These are phyloP conservation scores for Zymoseptoria tritici DNA, from an alignment of 2,329 filamentous ascomycete genomes.

Conservation along the genomic window DNA sequence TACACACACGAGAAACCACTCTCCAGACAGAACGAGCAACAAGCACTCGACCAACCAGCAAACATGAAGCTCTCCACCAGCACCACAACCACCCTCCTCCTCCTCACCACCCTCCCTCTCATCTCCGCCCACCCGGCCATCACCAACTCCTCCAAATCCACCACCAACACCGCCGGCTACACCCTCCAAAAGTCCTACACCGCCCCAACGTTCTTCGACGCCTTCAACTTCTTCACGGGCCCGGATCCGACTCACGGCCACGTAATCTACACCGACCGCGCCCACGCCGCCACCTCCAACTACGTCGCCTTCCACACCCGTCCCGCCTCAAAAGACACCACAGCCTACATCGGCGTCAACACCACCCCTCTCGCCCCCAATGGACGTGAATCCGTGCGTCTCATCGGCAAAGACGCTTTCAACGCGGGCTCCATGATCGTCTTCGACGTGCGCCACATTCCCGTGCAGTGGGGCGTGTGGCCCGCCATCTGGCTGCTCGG, in stretches of 20 bases:
- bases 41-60: not conserved
- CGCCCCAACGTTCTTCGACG: constrained; percentile 36
- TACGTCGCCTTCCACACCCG: constrained; percentile 37
- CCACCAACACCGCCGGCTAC: constrained; percentile 15
- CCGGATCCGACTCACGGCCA: constrained; percentile 39
- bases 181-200: constrained; percentile 24
- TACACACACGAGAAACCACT: not conserved
- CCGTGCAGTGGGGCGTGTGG: constrained; percentile 46
- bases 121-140: constrained; percentile 4
- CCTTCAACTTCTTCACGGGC: constrained; percentile 38
- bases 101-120: constrained; percentile 9
- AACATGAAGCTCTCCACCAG: not conserved
- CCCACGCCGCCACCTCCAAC: constrained; percentile 31
- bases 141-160: not conserved
- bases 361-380: constrained; percentile 25
- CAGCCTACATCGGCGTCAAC: constrained; percentile 43
- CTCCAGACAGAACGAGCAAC: not conserved
- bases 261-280: constrained; percentile 17
- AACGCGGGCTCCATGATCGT: constrained; percentile 43
- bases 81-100: not conserved
- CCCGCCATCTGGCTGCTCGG: constrained; percentile 41
- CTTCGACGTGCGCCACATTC: constrained; percentile 46
- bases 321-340: constrained; percentile 23
- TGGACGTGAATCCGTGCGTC: constrained; percentile 40
- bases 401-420: constrained; percentile 42